Evolutionary conservation across 2,329 filamentous ascomycete genomes (phyloP), one percentile per base, ranked within the genome.

Genomic region (Scytalidium lignicola): DNA sequence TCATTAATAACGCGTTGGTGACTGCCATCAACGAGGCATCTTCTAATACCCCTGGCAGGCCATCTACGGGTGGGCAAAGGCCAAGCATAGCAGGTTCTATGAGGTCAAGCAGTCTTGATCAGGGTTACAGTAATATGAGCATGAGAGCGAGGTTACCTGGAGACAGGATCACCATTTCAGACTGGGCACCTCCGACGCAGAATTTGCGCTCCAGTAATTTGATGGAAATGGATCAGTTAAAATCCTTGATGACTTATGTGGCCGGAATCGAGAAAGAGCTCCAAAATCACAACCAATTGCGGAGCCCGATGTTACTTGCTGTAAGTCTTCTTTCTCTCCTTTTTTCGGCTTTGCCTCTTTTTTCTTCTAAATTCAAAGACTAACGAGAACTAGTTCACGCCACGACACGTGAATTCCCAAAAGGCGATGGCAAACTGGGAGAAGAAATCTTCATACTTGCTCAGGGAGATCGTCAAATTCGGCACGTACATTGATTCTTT

Each of bases 401-500:
- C 90, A 2, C 82, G 90, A 23, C 86, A 92, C 53, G 78, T 82
- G 32, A 97, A 97, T 62, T 80, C 85, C 15, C 74, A 74, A 54
- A 91, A 87, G 68, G 90, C 92, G 15, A 92, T 97, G 87, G 78
- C 85, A 18, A 99, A 99, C 68, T 99, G 93, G 92, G 91, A 99
- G 73, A 84, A 87, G 63, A 97, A 97, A 73, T 95, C 89, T 49
- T 85, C 88, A 23, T 96, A 97, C 65, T 72, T 99, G 39, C 76
- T 97, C 12, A 78, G 88, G 29, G 93, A 99, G 71, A 96, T 95
- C 66, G 90, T 97, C 67, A 97, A 97, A 69, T 97, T 96, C 71
- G 78, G 86, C 52, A 97, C 91, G 0, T 99, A 97, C 63, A 91
- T 96, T 58, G 93, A 97, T 66, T 85, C 83, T 28, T 72, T 99